Evolutionary conservation across 2,329 filamentous ascomycete species (phyloP), one percentile per base, ranked within the genome.

Genomic region (Venturia oleaginea): DNA sequence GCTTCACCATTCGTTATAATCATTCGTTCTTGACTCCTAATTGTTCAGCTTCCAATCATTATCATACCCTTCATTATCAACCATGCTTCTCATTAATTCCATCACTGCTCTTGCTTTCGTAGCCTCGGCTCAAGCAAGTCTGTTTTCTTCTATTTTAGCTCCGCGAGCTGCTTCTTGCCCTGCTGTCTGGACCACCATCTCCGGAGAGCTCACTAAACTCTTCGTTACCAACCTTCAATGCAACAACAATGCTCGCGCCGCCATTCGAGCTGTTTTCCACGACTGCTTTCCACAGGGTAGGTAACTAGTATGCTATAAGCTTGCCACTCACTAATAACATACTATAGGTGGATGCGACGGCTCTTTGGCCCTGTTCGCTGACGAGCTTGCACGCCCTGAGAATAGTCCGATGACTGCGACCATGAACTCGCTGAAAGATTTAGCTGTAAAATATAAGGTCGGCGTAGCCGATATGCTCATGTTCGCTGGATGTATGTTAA

Each of bases 401-500:
- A 76, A 85, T 71, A 72, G 69, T 22, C 81, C 80, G 0, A 73
- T 85, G 4, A 70, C 76, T 64, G 71, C 69, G 7, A 78, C 81
- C 54, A 76, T 76, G 7, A 66, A 65, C 3, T 69, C 75, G 30
- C 75, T 79, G 4, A 70, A 72, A 42, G 65, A 66, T 1, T 75
- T 81, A 68, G 76, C 76, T 62, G 65, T 69, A 24, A 74, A 77
- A 64, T 79, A 77, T 65, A 71, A 74, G 15, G 75, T 83, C 22
- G 73, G 76, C 15, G 80, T 81, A 67, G 83, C 82, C n/a, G 83
- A 85, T 70, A 72, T 85, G 22, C 79, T 83, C 46, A 80, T 83
- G 69, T 78, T 82, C 61, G 80, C 77, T 2, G 77, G 67, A 30
- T 65, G 67, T 70, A 51, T 51, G 46, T 51, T 46, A 7, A 10